These are phyloP conservation scores for Leccinum broughii DNA, from an alignment of 768 basidiomycete genomes.

Conservation along the genomic window DNA sequence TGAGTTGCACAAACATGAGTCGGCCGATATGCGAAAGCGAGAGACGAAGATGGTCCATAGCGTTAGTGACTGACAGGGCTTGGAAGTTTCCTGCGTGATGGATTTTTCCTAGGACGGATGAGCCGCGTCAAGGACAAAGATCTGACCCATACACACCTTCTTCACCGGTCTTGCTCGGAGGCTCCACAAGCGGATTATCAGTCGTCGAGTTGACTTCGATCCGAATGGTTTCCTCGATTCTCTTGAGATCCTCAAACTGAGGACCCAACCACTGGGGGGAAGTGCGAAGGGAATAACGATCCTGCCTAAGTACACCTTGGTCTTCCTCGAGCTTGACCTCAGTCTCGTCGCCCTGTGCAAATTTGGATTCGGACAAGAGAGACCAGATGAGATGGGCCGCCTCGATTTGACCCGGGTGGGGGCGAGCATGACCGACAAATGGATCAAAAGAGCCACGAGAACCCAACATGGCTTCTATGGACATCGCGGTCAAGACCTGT, in stretches of 20 bases:
- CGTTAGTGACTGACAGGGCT: constrained; percentile 80
- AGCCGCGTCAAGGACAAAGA: neutral
- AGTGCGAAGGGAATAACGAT: constrained; percentile 66
- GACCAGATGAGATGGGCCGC: constrained; percentile 67
- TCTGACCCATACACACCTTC: constrained; percentile 17
- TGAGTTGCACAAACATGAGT: constrained; percentile 63
- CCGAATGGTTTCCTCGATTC: constrained; percentile 61
- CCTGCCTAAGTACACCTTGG: constrained; percentile 73
- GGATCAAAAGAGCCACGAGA: constrained; percentile 70
- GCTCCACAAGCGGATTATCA: constrained; percentile 85
- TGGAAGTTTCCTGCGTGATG: constrained; percentile 92
- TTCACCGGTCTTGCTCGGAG: constrained; percentile 57
- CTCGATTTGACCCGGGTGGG: constrained; percentile 86
- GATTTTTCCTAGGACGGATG: constrained; percentile 42
- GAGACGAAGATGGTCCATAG: constrained; percentile 85
- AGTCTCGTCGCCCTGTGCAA: constrained; percentile 69
- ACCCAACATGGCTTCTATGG: constrained; percentile 79
- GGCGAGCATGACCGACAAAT: constrained; percentile 75
- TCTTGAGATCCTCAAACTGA: constrained; percentile 76
- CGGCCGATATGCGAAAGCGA: constrained; percentile 70
- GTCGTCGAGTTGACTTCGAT: constrained; percentile 87
- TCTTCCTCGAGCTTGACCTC: constrained; percentile 76
- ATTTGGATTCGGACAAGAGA: constrained; percentile 65
- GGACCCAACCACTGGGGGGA: constrained; percentile 86
- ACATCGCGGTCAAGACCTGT: constrained; percentile 79